Evolutionary conservation across 2,329 filamentous ascomycete genomes (phyloP).

Genomic region (Paraconiothyrium sp.): DNA sequence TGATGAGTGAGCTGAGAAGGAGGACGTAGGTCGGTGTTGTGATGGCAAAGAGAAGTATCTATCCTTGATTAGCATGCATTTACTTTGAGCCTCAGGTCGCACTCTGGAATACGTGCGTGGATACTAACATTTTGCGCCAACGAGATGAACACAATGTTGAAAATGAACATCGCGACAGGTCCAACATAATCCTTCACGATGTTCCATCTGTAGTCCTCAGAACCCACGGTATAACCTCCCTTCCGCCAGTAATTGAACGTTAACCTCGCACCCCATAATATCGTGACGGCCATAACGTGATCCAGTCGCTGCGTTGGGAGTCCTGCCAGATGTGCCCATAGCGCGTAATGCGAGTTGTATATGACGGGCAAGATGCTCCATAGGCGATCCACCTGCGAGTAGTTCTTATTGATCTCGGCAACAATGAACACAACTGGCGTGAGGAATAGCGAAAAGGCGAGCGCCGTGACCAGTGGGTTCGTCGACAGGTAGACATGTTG

Average conservation of each 20-base stretch:
- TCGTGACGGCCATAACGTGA: constrained; percentile 73
- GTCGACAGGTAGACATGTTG: constrained; percentile 80
- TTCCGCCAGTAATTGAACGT: constrained; percentile 98
- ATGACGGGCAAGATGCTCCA: constrained; percentile 91
- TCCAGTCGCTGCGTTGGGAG: constrained; percentile 76
- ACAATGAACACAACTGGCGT: constrained; percentile 75
- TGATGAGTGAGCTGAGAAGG: constrained; percentile 74
- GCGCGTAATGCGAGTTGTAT: constrained; percentile 83
- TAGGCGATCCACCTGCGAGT: constrained; percentile 92
- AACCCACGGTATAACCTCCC: constrained; percentile 87
- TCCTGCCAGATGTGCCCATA: constrained; percentile 82
- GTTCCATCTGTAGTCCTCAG: constrained; percentile 94
- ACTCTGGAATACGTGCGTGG: neutral
- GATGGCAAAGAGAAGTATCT: constrained; percentile 80
- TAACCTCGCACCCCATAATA: constrained; percentile 86
- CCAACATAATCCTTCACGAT: constrained; percentile 75
- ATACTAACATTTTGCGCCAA: constrained; percentile 70
- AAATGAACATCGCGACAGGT: constrained; percentile 75
- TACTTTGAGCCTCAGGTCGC: neutral
- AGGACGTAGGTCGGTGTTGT: constrained; percentile 86
- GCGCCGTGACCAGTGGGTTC: constrained; percentile 82
- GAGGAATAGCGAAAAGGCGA: constrained; percentile 77
- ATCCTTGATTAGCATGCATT: constrained; percentile 16
- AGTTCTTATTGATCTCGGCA: constrained; percentile 90
- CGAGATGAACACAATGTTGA: constrained; percentile 92